Evolutionary conservation across 1,284 basidiomycete species (phyloP).

Genomic region (Phellinidium pouzarii): DNA sequence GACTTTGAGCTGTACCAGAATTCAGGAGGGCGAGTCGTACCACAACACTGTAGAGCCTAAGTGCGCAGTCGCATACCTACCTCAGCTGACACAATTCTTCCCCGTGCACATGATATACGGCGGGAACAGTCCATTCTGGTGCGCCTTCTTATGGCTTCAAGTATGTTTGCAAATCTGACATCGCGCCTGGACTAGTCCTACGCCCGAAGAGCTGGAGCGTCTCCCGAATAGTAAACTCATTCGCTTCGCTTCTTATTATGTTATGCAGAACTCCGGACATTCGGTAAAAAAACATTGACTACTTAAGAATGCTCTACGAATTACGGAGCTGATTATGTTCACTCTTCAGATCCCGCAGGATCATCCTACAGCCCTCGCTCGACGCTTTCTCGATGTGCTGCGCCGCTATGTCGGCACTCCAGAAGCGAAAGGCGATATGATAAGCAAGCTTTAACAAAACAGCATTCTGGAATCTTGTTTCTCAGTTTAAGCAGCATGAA

Average conservation of each 20-base stretch:
- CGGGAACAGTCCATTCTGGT: constrained; percentile 1
- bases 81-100: neutral
- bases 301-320: no score
- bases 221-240: constrained; percentile 29
- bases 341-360: neutral
- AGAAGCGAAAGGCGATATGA: neutral
- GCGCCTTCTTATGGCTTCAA: neutral
- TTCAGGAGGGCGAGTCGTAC: constrained; percentile 1
- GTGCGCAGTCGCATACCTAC: neutral
- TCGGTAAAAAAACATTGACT: no score
- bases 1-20: neutral
- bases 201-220: constrained; percentile 35
- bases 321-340: no score
- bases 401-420: neutral
- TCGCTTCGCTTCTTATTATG: constrained; percentile 32
- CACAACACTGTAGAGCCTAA: neutral
- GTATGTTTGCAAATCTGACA: constrained; percentile 19
- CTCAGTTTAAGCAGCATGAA: no score
- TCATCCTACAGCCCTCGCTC: neutral
- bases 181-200: constrained; percentile 30
- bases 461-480: no score
- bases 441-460: neutral
- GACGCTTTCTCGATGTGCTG: neutral
- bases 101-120: constrained; percentile 8
- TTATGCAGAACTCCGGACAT: constrained; percentile 27